Evolutionary conservation across 345 rosid species (phyloP), one percentile per base, ranked within the genome.

Genomic region (Ceriops decandra): DNA sequence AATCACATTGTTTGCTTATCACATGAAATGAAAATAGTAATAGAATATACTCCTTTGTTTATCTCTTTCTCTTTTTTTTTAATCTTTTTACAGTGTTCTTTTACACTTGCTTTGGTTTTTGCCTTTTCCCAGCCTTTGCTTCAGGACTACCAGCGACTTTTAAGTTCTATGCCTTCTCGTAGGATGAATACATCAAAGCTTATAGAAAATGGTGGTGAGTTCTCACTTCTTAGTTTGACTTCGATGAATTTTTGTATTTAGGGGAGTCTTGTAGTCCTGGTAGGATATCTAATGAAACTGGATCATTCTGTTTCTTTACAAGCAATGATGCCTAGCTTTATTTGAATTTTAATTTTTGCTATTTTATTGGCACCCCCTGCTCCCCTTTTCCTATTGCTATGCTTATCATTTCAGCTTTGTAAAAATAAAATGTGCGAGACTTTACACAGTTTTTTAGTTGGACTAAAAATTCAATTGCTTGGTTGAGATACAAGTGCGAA

Each of bases 121-220:
- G 36, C 75, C 85, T 81, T 82, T 72, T 81, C 83, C 61, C 96
- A 95, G 99, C 88, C 97, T 77, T 86, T 95, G 85, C 99, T 95
- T 88, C 96, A 95, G 81, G 99, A 95, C 91, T 95, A 95, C 82
- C 99, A 95, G 84, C 91, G 99, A 71, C 91, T 95, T 54, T 83
- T 95, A 80, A 95, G 97, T 83, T 95, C 99, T 80, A 82, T 75
- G 87, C 97, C 99, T 71, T 84, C 96, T 72, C 99, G 99, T 81
- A 95, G 99, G 83, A 77, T 95, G 90, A 95, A 95, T 79, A 82
- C 96, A 65, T 79, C 97, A 60, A 95, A 95, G 81, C 95, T 95
- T 72, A 72, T 95, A 60, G 99, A 95, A 79, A 91, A 95, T 72
- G 85, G 99, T 68, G 97, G 99, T 95, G 70, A 80, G 88, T 63